Conservation (phyloP, 108 stramenopile species). For the Pseudonitzschia pungens region DNA sequence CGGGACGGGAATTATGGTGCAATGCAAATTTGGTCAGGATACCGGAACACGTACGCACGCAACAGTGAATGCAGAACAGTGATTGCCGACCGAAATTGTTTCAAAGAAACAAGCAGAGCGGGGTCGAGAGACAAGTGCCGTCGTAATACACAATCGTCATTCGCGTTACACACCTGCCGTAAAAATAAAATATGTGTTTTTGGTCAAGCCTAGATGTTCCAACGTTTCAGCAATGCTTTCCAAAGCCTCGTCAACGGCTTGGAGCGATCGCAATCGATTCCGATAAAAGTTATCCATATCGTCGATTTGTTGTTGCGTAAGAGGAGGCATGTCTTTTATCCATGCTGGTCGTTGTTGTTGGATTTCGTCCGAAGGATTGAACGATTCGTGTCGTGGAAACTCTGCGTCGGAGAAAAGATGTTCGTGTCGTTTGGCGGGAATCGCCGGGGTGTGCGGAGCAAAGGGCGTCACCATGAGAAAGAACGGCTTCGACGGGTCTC, state of each 20-base stretch:
- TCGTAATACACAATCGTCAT: background rate
- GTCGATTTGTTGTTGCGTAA: background rate
- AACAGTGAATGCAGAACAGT: no score
- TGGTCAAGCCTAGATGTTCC: slow-evolving; percentile 8
- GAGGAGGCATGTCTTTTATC: slow-evolving; percentile 9
- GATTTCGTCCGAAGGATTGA: slow-evolving; percentile 10
- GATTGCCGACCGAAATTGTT: background rate
- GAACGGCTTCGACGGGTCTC: slow-evolving; percentile 11
- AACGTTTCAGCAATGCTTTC: slow-evolving; percentile 16
- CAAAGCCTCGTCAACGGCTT: slow-evolving; percentile 12
- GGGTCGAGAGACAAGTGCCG: background rate
- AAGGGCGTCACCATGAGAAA: slow-evolving; percentile 15
- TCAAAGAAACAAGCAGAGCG: background rate
- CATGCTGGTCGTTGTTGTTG: background rate
- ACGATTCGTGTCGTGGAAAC: slow-evolving; percentile 5
- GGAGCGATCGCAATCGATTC: slow-evolving; percentile 16
- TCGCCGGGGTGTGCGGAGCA: slow-evolving; percentile 15
- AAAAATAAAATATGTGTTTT: slow-evolving; percentile 18
- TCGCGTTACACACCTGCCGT: slow-evolving; percentile 9
- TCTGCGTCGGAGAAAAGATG: background rate
- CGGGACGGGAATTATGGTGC: background rate
- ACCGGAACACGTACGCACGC: no score
- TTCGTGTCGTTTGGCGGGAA: slow-evolving; percentile 4
- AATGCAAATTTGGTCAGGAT: no score
- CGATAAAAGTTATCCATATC: slow-evolving; percentile 13